Evolutionary conservation across 1,284 basidiomycete genomes (phyloP).

Genomic region (Crepidotus sp.): DNA sequence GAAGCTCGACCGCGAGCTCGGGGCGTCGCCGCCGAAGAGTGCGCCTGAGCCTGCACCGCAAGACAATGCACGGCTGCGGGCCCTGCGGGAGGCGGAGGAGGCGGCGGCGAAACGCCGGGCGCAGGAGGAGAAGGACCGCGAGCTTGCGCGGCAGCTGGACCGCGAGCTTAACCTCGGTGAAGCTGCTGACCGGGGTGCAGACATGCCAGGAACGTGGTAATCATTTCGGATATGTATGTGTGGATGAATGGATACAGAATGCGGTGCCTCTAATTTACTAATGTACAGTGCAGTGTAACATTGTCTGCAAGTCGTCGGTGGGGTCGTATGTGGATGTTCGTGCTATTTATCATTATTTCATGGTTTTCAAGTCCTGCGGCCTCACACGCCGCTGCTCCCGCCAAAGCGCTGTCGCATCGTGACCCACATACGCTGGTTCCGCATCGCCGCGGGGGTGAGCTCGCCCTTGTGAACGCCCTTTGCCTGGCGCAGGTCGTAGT

Average conservation of each 20-base stretch:
- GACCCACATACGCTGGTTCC: constrained; percentile 12
- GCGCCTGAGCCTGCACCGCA: constrained; percentile 8
- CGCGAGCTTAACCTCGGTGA: constrained; percentile 32
- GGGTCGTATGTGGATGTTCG: background rate
- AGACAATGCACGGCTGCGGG: constrained; percentile 14
- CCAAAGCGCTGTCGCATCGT: constrained; percentile 8
- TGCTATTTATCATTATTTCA: constrained; percentile 3
- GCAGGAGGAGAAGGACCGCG: constrained; percentile 25
- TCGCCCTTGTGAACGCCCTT: constrained; percentile 37
- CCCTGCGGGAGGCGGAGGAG: constrained; percentile 25
- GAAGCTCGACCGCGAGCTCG: constrained; percentile 25
- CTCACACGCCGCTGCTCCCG: background rate
- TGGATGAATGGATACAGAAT: background rate
- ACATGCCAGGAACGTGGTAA: constrained; percentile 10
- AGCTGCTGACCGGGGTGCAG: background rate
- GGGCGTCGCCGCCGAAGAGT: constrained; percentile 3
- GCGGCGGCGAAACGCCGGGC: constrained; percentile 9
- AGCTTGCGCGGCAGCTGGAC: constrained; percentile 31
- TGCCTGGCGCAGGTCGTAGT: constrained; percentile 52
- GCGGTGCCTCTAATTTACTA: background rate
- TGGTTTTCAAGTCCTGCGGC: background rate
- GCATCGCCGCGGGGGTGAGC: constrained; percentile 22
- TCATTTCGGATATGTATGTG: background rate
- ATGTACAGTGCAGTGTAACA: constrained; percentile 9
- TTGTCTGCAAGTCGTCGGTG: background rate